Evolutionary conservation across 2,329 filamentous ascomycete species (phyloP).

Genomic region (Penicillium sp.): DNA sequence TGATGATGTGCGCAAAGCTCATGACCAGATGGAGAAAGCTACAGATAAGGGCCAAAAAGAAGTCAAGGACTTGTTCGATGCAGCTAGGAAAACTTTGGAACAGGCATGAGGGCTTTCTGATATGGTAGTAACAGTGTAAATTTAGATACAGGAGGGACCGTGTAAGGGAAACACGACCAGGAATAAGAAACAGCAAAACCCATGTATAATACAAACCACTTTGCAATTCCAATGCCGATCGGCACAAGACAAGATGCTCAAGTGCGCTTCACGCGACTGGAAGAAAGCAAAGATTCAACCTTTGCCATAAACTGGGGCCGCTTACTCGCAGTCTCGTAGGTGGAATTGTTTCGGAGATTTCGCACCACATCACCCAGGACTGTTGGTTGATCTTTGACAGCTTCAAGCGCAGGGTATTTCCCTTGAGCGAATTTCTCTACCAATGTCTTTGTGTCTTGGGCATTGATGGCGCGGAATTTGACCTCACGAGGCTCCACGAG

Average conservation of each 20-base stretch:
- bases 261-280: conserved; percentile 32
- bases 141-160: conserved; percentile 16
- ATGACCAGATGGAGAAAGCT: conserved; percentile 53
- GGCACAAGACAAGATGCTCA: conserved; percentile 10
- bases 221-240: not conserved
- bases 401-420: conserved; percentile 33
- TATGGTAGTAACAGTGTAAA: conserved; percentile 18
- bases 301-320: conserved; percentile 42
- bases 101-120: conserved; percentile 26
- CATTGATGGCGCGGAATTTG: conserved; percentile 31
- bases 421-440: conserved; percentile 39
- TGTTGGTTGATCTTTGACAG: conserved; percentile 26
- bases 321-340: conserved; percentile 43
- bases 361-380: conserved; percentile 38
- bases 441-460: conserved; percentile 32
- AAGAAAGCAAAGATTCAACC: conserved; percentile 40
- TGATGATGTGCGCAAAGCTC: conserved; percentile 52
- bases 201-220: conserved; percentile 27
- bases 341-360: conserved; percentile 47
- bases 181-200: conserved; percentile 5
- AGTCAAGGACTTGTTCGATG: conserved; percentile 50
- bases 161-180: not conserved
- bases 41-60: conserved; percentile 52
- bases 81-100: conserved; percentile 44
- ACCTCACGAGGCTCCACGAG: conserved; percentile 39